Evolutionary conservation across 73 alveolate species (phyloP).

Genomic region (Stentor roeselii): DNA sequence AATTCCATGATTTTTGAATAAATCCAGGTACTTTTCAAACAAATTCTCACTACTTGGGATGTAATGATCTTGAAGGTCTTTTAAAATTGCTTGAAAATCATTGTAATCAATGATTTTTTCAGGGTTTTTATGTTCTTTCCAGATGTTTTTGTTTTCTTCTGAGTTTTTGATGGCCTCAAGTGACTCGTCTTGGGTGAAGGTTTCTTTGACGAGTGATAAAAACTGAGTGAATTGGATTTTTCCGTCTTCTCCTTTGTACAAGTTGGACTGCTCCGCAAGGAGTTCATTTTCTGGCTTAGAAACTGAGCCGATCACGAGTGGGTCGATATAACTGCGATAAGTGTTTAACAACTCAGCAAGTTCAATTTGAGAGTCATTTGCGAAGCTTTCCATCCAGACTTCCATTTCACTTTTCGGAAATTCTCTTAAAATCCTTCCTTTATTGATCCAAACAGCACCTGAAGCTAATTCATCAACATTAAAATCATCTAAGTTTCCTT

Average conservation of each 20-base stretch:
- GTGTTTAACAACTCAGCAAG: background rate
- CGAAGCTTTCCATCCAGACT: background rate
- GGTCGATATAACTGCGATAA: background rate
- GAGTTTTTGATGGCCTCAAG: too few relatives aligned
- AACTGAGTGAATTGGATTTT: too few relatives aligned
- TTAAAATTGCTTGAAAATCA: too few relatives aligned
- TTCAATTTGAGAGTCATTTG: background rate
- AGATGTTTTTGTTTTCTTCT: too few relatives aligned
- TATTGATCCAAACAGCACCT: slow-evolving; percentile 4
- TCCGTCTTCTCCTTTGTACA: too few relatives aligned
- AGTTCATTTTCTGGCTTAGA: background rate
- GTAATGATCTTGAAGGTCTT: too few relatives aligned
- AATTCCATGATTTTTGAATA: background rate
- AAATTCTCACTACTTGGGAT: background rate
- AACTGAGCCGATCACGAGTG: background rate
- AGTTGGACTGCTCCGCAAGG: too few relatives aligned
- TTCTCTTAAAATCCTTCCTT: background rate
- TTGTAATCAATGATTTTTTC: too few relatives aligned
- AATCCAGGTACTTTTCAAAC: background rate
- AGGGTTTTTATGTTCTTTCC: too few relatives aligned
- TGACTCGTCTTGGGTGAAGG: too few relatives aligned
- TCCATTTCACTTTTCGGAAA: background rate
- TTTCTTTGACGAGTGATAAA: too few relatives aligned
- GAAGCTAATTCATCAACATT: background rate
- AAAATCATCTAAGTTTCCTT: background rate